These are phyloP conservation scores for Paxillus ammoniavirescens DNA, from an alignment of 768 basidiomycete genomes.

Conservation along the genomic window DNA sequence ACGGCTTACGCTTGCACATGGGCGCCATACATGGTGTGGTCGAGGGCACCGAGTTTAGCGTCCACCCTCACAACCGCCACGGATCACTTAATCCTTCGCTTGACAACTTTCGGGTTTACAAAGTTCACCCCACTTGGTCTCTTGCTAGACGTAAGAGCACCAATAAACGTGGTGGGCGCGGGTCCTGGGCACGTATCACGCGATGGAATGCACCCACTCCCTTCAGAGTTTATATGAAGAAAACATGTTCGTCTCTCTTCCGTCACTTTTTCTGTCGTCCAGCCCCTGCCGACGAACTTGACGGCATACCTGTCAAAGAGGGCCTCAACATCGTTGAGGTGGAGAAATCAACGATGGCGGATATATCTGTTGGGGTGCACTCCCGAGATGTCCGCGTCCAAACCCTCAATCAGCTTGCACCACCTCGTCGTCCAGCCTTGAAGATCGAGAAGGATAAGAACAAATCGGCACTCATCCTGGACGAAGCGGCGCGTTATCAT, in stretches of 20 bases:
- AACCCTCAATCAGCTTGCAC: conserved; percentile 43
- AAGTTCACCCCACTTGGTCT: conserved; percentile 60
- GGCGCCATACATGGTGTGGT: conserved; percentile 63
- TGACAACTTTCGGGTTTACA: conserved; percentile 48
- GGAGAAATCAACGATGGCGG: conserved; percentile 41
- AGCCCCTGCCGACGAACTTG: conserved; percentile 27
- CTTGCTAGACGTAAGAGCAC: conserved; percentile 43
- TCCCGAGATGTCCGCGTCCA: conserved; percentile 41
- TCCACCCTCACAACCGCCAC: conserved; percentile 62
- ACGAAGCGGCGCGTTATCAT: conserved; percentile 59
- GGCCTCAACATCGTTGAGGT: conserved; percentile 49
- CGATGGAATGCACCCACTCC: conserved; percentile 56
- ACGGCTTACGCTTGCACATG: conserved; percentile 48
- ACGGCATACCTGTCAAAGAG: conserved; percentile 33
- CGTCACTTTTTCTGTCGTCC: conserved; percentile 42
- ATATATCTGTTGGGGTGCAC: conserved; percentile 49
- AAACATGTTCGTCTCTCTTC: conserved; percentile 45
- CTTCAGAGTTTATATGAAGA: conserved; percentile 53
- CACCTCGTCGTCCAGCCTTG: conserved; percentile 35
- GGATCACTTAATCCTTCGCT: conserved; percentile 56
- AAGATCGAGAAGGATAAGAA: conserved; percentile 36
- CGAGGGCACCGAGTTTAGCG: conserved; percentile 59
- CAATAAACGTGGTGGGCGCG: conserved; percentile 31
- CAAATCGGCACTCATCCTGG: conserved; percentile 41
- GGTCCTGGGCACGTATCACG: conserved; percentile 54